Conservation (phyloP, 257 asterid genomes). For the Jasminum sambac region DNA sequence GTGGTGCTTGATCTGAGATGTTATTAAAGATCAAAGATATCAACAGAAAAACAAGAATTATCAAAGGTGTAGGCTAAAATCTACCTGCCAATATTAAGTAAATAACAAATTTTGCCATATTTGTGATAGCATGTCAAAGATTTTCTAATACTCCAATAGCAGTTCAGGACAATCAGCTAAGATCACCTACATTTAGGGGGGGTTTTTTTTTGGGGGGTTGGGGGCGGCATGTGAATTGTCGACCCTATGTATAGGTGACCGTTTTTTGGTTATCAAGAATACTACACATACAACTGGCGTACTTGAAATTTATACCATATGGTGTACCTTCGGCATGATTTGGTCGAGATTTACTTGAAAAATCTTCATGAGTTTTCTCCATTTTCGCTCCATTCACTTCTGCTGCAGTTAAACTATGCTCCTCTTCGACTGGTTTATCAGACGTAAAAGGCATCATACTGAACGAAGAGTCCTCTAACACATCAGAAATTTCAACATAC, state of each 20-base stretch:
- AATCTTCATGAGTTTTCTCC: slow-evolving; percentile 33
- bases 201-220: no score
- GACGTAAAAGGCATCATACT: slow-evolving; percentile 61
- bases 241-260: no score
- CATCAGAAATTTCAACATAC: slow-evolving; percentile 91
- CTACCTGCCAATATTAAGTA: background rate
- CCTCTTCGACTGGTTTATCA: slow-evolving; percentile 35
- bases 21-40: slow-evolving; percentile 13
- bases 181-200: no score
- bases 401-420: slow-evolving; percentile 31
- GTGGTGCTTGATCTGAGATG: slow-evolving; percentile 52
- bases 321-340: slow-evolving; percentile 30
- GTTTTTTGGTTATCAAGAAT: no score
- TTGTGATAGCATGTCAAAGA: background rate
- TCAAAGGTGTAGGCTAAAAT: background rate
- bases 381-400: slow-evolving; percentile 30
- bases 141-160: no score
- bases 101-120: background rate
- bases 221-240: no score
- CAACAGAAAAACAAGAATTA: background rate
- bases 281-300: no score
- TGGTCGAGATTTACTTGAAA: slow-evolving; percentile 32
- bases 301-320: slow-evolving; percentile 15
- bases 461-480: slow-evolving; percentile 67
- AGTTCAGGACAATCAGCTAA: no score